Base-by-base conservation (phyloP, 1,284 basidiomycete species). In the Cryptococcus hybrid region DNA sequence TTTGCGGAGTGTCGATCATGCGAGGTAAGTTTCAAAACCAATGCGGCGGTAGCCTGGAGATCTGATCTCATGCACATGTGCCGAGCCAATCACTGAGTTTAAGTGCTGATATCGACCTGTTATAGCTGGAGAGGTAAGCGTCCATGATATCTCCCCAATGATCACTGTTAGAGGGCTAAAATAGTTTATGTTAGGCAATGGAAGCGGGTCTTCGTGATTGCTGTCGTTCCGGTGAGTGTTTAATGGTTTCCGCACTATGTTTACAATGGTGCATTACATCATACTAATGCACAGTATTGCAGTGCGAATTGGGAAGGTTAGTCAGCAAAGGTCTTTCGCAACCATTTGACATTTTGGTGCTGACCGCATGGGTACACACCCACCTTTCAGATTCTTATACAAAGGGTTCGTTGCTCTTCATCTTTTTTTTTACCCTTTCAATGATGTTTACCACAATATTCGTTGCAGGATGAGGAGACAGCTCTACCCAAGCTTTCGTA, bases 171-270 rank as follows among this genome's bases (percentile, higher is more conserved):
- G 9, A 42, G 40, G 40, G n/a, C n/a, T 9, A 42, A 42, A 45
- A n/a, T 52, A 34, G 39, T 50, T 34, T 15, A 47, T 7, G 43
- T 37, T 59, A 92, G 89, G 90, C 91, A 1, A 94, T 94, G 91
- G 91, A 94, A 77, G 89, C 88, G 6, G 95, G 94, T 47, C 81
- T 99, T 61, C 84, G 95, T 54, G 95, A 98, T 51, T 98, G 94
- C 80, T 88, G 95, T 68, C 78, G 83, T 51, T 77, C 75, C 45
- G 76, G 76, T 76, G 47, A 67, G 75, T 60, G 34, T 24, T 69
- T 65, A 24, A 24, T 24, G 24, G 24, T 24, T 24, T 24, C 24
- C 24, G 24, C 24, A 24, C 24, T 24, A 24, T 24, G 24, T 24
- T 24, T 24, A 24, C 24, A 24, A 24, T 24, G 24, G 24, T 24